Evolutionary conservation across 345 rosid species (phyloP).

Genomic region (Arabis hirsuta): DNA sequence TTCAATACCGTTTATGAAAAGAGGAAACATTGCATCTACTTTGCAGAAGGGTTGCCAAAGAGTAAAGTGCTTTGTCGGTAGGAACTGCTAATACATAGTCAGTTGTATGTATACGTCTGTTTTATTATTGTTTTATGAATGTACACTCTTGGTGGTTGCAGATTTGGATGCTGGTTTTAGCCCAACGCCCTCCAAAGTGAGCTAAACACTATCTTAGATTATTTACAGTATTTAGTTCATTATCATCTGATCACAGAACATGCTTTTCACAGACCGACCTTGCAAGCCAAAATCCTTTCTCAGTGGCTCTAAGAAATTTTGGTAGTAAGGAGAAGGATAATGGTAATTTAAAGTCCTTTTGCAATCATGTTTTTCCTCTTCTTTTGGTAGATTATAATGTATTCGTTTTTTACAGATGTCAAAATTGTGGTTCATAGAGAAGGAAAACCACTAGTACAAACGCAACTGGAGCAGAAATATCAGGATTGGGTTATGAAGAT

Average conservation of each 20-base stretch:
- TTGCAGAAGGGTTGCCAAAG: conserved; percentile 65
- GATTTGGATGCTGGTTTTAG: conserved; percentile 82
- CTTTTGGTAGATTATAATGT: conserved; percentile 21
- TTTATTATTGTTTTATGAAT: neutral
- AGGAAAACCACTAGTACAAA: conserved; percentile 44
- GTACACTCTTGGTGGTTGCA: conserved; percentile 42
- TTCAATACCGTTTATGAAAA: conserved; percentile 72
- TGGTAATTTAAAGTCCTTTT: conserved; percentile 30
- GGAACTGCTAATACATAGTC: conserved; percentile 13
- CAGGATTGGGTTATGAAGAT: conserved; percentile 69
- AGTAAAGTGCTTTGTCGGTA: conserved; percentile 80
- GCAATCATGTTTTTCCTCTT: conserved; percentile 2
- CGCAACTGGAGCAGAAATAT: conserved; percentile 62
- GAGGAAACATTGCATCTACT: conserved; percentile 55
- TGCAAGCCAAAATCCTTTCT: conserved; percentile 58
- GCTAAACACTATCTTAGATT: conserved; percentile 5
- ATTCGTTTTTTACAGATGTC: conserved; percentile 47
- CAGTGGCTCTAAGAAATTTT: conserved; percentile 62
- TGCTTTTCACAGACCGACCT: conserved; percentile 64
- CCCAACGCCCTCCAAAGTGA: conserved; percentile 75
- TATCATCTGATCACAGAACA: conserved; percentile 15
- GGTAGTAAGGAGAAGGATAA: conserved; percentile 61
- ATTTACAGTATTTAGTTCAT: neutral
- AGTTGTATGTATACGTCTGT: conserved; percentile 6
- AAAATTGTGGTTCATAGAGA: conserved; percentile 46